Conservation (phyloP, 352 stramenopile species). For the Globisporangium perplexum region DNA sequence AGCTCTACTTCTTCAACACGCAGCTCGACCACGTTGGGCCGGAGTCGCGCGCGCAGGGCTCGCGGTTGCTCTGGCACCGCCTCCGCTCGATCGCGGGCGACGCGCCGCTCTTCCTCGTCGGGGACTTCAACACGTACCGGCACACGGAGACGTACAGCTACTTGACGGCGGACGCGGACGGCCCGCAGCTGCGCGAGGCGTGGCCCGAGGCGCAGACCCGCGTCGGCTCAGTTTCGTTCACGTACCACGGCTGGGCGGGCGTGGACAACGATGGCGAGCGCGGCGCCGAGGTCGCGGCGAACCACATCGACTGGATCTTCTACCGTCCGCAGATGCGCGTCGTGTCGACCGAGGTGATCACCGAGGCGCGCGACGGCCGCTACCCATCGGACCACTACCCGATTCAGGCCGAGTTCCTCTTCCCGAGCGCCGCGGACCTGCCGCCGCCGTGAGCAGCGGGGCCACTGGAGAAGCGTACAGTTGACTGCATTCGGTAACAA, state of each 20-base stretch:
- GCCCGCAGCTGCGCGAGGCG: constrained; percentile 61
- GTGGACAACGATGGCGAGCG: constrained; percentile 78
- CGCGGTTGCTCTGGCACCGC: constrained; percentile 53
- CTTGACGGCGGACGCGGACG: constrained; percentile 56
- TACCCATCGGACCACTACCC: constrained; percentile 87
- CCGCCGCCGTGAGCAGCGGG: constrained; percentile 19
- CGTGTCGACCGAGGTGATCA: constrained; percentile 75
- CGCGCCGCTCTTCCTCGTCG: constrained; percentile 68
- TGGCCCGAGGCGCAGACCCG: constrained; percentile 62
- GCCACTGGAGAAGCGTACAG: no score
- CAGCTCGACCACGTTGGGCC: constrained; percentile 65
- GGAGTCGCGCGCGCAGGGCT: constrained; percentile 43
- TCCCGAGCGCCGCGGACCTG: constrained; percentile 52
- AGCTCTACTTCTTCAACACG: constrained; percentile 77
- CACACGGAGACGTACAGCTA: constrained; percentile 78
- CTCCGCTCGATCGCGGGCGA: constrained; percentile 51
- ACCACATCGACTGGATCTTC: constrained; percentile 90
- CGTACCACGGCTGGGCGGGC: constrained; percentile 85
- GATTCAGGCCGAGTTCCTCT: constrained; percentile 77
- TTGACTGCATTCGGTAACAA: no score
- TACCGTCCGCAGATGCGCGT: constrained; percentile 76
- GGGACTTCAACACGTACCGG: constrained; percentile 86
- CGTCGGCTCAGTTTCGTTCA: constrained; percentile 78
- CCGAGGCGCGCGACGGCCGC: constrained; percentile 66
- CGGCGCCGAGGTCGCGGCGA: constrained; percentile 50